Base-by-base conservation (phyloP, 352 stramenopile genomes). In the Globisporangium splendens region DNA sequence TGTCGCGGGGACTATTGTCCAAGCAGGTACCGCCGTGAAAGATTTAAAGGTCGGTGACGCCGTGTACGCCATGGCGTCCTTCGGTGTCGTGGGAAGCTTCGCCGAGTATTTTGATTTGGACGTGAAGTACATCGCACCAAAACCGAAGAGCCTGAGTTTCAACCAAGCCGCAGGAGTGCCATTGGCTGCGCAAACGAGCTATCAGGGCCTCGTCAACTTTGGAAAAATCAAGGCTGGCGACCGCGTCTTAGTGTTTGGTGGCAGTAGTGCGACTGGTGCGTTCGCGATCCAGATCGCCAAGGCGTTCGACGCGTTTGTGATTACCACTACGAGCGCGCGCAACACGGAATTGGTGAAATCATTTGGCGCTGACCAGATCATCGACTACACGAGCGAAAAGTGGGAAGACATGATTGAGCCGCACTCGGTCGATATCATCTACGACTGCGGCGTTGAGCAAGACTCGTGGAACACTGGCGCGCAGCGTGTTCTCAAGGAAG, bases 201-300 rank as follows among this genome's bases (percentile, higher is more conserved):
- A 35, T 8, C 28, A 35, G 28, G 28, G 28, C 28, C 28, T 35
- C 28, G 28, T 35, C 10, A 51, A 22, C 46, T 38, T 28, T 38
- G 62, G 64, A 31, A 69, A 63, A 41, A 54, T 67, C 8, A 58
- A 69, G 38, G 46, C 18, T 49, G 62, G 44, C 14, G 58, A 64
- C 31, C 54, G 56, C 7, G 57, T 86, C 49, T 59, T 90, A 10
- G 65, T 88, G 38, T 64, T 86, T 53, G 76, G 75, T 8, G 77
- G 77, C 7, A 77, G 71, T 57, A 72, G 78, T 22, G 68, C 72
- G 46, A 80, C 66, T 10, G 83, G 79, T 8, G 20, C 75, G 11
- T 70, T 79, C n/a, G 83, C 46, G 13, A 54, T 88, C 6, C 80
- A 89, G 51, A 64, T 90, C 50, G 76, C 79, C 33, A 84, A 85